phyloP scores from a whole-genome alignment of 345 rosid species.

The Sisymbrium irio region DNA sequence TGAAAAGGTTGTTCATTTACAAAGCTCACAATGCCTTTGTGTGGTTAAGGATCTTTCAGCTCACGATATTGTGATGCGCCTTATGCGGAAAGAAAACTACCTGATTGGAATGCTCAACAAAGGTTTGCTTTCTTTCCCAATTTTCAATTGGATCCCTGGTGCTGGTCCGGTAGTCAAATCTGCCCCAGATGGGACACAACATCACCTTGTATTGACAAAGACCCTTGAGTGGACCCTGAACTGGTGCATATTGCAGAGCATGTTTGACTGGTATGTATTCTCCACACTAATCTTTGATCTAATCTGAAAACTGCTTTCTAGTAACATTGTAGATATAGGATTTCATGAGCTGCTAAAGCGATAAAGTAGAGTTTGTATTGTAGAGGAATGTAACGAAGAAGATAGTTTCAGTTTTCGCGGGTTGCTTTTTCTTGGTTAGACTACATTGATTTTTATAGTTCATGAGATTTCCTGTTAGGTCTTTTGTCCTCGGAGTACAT shows the following conservation, averaged over 20 bases:
- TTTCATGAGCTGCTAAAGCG: not conserved
- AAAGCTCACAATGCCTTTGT: constrained; percentile 75
- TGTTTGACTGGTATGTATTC: constrained; percentile 86
- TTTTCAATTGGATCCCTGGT: constrained; percentile 86
- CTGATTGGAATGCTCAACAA: constrained; percentile 97
- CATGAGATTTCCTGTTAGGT: not conserved
- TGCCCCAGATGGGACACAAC: constrained; percentile 47
- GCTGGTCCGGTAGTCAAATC: constrained; percentile 78
- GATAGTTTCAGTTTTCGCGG: not conserved
- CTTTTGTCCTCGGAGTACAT: not conserved
- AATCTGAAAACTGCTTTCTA: not conserved
- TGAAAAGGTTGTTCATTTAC: constrained; percentile 85
- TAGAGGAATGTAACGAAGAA: constrained; percentile 6
- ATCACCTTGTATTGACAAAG: constrained; percentile 75
- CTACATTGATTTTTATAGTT: not conserved
- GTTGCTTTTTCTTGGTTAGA: not conserved
- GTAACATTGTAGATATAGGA: constrained; percentile 1
- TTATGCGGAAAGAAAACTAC: constrained; percentile 98
- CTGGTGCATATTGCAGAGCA: constrained; percentile 99
- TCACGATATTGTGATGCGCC: constrained; percentile 90
- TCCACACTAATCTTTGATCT: not conserved
- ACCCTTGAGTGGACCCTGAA: constrained; percentile 97
- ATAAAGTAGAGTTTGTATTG: not conserved
- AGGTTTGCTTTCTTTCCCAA: constrained; percentile 90
- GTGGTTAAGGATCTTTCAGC: constrained; percentile 97